These are phyloP conservation scores for Paxillus involutus DNA, from an alignment of 768 basidiomycete genomes.

Conservation along the genomic window DNA sequence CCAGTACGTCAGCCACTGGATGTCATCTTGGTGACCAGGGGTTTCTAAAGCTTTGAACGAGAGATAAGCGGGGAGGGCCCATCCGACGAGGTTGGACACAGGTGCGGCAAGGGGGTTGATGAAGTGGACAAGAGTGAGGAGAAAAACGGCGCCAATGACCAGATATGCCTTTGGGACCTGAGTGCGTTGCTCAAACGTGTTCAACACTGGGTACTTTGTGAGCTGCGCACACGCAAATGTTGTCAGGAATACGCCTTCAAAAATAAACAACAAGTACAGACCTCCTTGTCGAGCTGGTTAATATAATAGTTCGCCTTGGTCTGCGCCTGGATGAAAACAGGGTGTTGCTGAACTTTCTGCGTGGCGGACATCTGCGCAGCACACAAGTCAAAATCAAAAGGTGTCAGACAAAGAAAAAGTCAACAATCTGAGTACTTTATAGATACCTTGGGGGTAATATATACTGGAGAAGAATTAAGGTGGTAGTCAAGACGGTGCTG, in stretches of 20 bases:
- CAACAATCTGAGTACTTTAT: background rate
- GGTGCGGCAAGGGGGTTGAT: slow-evolving; percentile 91
- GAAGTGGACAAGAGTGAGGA: slow-evolving; percentile 74
- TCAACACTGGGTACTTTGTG: slow-evolving; percentile 83
- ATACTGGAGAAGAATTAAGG: slow-evolving; percentile 1
- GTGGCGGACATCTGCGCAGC: slow-evolving; percentile 66
- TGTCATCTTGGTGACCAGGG: slow-evolving; percentile 79
- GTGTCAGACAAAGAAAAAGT: background rate
- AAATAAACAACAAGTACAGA: slow-evolving; percentile 33
- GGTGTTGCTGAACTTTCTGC: slow-evolving; percentile 87
- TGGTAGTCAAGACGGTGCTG: slow-evolving; percentile 19
- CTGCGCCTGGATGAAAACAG: slow-evolving; percentile 79
- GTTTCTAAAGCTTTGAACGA: slow-evolving; percentile 93
- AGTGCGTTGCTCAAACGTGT: slow-evolving; percentile 83
- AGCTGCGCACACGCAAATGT: slow-evolving; percentile 45
- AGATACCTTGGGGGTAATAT: slow-evolving; percentile 15
- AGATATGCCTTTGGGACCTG: slow-evolving; percentile 92
- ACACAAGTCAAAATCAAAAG: background rate
- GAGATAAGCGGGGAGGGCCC: slow-evolving; percentile 91
- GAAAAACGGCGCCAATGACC: slow-evolving; percentile 66
- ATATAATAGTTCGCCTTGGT: slow-evolving; percentile 81
- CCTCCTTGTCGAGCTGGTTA: slow-evolving; percentile 96
- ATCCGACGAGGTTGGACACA: slow-evolving; percentile 93
- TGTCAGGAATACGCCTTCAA: background rate
- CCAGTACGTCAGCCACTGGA: slow-evolving; percentile 99